phyloP scores from a whole-genome alignment of 257 asterid genomes.

The Solanum raphanifolium region DNA sequence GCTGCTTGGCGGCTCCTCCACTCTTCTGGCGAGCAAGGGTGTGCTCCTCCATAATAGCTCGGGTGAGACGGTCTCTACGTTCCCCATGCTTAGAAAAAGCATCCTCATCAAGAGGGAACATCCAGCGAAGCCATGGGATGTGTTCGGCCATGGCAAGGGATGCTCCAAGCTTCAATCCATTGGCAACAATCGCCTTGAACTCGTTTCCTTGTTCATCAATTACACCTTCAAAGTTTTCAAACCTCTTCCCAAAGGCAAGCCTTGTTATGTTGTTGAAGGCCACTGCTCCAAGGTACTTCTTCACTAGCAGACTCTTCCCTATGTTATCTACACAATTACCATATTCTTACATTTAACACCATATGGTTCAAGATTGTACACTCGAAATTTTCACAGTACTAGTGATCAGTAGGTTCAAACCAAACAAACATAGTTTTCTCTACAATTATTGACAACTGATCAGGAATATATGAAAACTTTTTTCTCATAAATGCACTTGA shows the following conservation, averaged over 20 bases:
- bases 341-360: background rate
- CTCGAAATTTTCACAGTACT: background rate
- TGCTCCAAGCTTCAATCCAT: slow-evolving; percentile 57
- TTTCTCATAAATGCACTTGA: background rate
- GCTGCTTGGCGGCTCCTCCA: slow-evolving; percentile 50
- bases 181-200: slow-evolving; percentile 54
- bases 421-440: background rate
- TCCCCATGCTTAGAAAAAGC: slow-evolving; percentile 52
- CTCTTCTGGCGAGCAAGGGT: slow-evolving; percentile 40
- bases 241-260: slow-evolving; percentile 63
- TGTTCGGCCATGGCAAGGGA: slow-evolving; percentile 67
- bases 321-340: slow-evolving; percentile 20
- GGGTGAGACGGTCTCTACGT: slow-evolving; percentile 50
- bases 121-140: slow-evolving; percentile 75
- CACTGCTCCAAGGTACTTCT: slow-evolving; percentile 57
- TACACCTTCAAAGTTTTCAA: slow-evolving; percentile 42
- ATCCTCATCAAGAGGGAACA: slow-evolving; percentile 57
- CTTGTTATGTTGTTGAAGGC: slow-evolving; percentile 72
- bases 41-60: slow-evolving; percentile 67
- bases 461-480: background rate
- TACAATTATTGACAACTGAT: background rate
- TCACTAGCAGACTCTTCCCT: slow-evolving; percentile 46
- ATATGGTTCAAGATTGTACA: background rate
- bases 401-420: background rate
- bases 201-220: slow-evolving; percentile 62